These are phyloP conservation scores for Wickerhamomyces tratensis DNA, from an alignment of 805 yeast species.

Conservation along the genomic window DNA sequence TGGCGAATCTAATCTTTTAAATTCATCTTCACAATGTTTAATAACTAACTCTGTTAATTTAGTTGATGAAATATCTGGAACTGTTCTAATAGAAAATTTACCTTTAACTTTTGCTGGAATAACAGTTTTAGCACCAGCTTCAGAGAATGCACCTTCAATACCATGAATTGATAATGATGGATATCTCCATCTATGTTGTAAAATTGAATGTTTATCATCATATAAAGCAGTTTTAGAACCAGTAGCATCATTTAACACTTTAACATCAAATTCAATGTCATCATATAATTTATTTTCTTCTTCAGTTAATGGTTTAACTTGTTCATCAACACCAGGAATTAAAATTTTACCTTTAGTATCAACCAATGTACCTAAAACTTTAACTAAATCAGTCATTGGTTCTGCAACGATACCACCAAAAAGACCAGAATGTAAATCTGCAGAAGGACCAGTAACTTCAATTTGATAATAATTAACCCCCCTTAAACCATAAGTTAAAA, in stretches of 20 bases:
- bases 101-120: slow-evolving; percentile 93
- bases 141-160: slow-evolving; percentile 93
- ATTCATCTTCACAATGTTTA: slow-evolving; percentile 57
- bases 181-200: slow-evolving; percentile 98
- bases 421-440: slow-evolving; percentile 95
- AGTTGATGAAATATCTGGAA: slow-evolving; percentile 80
- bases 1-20: slow-evolving; percentile 63
- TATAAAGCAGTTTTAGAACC: slow-evolving; percentile 82
- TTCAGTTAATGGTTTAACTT: slow-evolving; percentile 90
- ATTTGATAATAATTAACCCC: slow-evolving; percentile 93
- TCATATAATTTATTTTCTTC: slow-evolving; percentile 75
- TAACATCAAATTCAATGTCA: slow-evolving; percentile 73
- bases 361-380: slow-evolving; percentile 69
- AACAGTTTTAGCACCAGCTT: slow-evolving; percentile 95
- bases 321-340: slow-evolving; percentile 83
- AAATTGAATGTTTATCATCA: slow-evolving; percentile 69
- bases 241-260: slow-evolving; percentile 78
- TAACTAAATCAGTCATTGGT: slow-evolving; percentile 90
- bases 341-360: slow-evolving; percentile 73
- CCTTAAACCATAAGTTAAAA: slow-evolving; percentile 92
- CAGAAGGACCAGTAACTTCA: slow-evolving; percentile 80
- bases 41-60: slow-evolving; percentile 73
- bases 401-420: slow-evolving; percentile 97
- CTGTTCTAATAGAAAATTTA: slow-evolving; percentile 95
- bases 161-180: slow-evolving; percentile 97